Evolutionary conservation across 371 early-diverging fungal genomes (phyloP), one percentile per base, ranked within the genome.

Genomic region (Mucor mucedo): DNA sequence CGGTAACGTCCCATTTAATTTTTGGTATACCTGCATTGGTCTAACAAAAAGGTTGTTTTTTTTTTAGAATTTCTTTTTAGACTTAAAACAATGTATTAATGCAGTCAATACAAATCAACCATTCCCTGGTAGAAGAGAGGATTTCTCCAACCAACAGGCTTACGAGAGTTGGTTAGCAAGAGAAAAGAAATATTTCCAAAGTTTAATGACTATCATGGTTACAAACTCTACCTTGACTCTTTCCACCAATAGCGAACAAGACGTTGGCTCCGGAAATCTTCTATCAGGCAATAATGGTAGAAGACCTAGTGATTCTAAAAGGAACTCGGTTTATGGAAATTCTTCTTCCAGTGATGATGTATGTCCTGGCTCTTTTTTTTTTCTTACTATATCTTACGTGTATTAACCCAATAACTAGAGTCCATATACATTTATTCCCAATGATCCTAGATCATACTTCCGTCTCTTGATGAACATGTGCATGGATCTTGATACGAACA

Each of bases 401-500:
- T 52, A 13, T 56, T 29, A 56, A 42, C 50, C 10, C 30, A 30
- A 16, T 58, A 11, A 33, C 30, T 49, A 64, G 64, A 71, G 62
- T 35, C 57, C 76, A 0, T 84, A 85, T 50, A 76, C 77, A 0
- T 87, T 76, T 58, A 79, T 87, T 62, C 87, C 87, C 13, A 75
- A 77, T 57, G 83, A 84, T 65, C 87, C 87, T 0, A 77, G 83
- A 33, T 75, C 83, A 1, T 84, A 75, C 52, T 87, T 85, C 66
- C 85, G 83, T 32, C 30, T 80, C 5, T 66, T 85, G 30, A 72
- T 87, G 75, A 75, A 79, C 27, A 84, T 83, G 82, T 87, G 86
- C 55, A 78, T 87, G 41, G 87, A 87, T 39, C 72, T 80, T 50
- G 84, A 84, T 45, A 68, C 76, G 5, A 73, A 75, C n/a, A 69